Evolutionary conservation across 768 basidiomycete genomes (phyloP), one percentile per base, ranked within the genome.

Genomic region (Naganishia vishniacii): DNA sequence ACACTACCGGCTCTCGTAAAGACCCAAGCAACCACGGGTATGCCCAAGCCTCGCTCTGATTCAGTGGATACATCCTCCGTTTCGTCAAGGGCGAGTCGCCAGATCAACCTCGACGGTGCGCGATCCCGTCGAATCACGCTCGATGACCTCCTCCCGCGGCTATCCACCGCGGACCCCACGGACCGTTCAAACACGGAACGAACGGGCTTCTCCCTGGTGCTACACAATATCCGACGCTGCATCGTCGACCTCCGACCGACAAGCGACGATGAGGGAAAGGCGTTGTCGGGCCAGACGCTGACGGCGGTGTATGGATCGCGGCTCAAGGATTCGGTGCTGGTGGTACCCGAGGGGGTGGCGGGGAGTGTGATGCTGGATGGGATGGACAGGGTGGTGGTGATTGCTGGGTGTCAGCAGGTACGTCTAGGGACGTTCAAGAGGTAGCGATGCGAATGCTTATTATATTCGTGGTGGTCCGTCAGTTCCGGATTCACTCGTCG

Each of bases 401-500:
- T 56, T 13, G 40, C 53, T 15, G 53, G 32, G 1, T 56, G 53
- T 40, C 53, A 56, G 13, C 53, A 56, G 53, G 53, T 56, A 26
- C n/a, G 53, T 56, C n/a, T n/a, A n/a, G n/a, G n/a, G n/a, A n/a
- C n/a, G n/a, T n/a, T n/a, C n/a, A n/a, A n/a, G n/a, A n/a, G n/a
- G n/a, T n/a, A n/a, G n/a, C n/a, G n/a, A n/a, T n/a, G n/a, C n/a
- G n/a, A n/a, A n/a, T n/a, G n/a, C n/a, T n/a, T n/a, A n/a, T n/a
- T n/a, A n/a, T n/a, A n/a, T n/a, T n/a, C n/a, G n/a, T n/a, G n/a
- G 6, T n/a, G 31, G 11, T n/a, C 31, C 23, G 8, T 20, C 20
- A 56, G 53, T 56, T 56, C 20, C 53, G 53, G 16, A 56, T 56
- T 26, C 53, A 56, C n/a, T 41, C 34, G 23, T 56, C 53, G 7